These are phyloP conservation scores for Phytopythium cucurbitacearum DNA, from an alignment of 352 stramenopile genomes.

Conservation along the genomic window DNA sequence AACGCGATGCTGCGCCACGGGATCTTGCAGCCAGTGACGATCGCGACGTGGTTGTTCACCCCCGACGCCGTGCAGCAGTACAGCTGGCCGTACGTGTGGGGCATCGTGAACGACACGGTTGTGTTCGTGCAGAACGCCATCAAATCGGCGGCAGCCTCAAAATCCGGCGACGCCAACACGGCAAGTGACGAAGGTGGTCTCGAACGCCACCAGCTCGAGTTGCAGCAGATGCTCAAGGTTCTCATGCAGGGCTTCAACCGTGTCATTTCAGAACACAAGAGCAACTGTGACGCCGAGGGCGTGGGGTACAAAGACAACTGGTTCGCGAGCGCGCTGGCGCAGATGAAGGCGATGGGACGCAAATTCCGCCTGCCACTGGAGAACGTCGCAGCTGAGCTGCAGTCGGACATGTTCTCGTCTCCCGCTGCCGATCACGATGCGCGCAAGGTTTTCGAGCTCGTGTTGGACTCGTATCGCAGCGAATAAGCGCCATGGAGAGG, in stretches of 20 bases:
- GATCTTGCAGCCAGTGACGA: constrained; percentile 61
- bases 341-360: constrained; percentile 65
- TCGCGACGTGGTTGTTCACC: constrained; percentile 78
- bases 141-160: constrained; percentile 16
- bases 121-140: constrained; percentile 47
- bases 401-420: constrained; percentile 45
- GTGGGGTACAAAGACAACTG: constrained; percentile 78
- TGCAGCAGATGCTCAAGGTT: constrained; percentile 44
- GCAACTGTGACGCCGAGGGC: constrained; percentile 64
- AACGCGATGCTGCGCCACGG: constrained; percentile 77
- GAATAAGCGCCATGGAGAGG: constrained; percentile 6
- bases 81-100: constrained; percentile 87
- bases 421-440: constrained; percentile 56
- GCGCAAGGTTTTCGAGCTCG: constrained; percentile 68
- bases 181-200: constrained; percentile 31
- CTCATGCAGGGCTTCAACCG: constrained; percentile 71
- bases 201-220: constrained; percentile 39
- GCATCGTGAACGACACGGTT: constrained; percentile 70
- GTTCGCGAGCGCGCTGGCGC: constrained; percentile 65
- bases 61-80: constrained; percentile 81
- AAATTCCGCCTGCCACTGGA: constrained; percentile 58
- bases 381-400: constrained; percentile 43
- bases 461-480: constrained; percentile 69
- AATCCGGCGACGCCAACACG: constrained; percentile 45
- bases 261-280: constrained; percentile 74